Conservation (phyloP, 257 asterid genomes). For the Solanum tacnaense region DNA sequence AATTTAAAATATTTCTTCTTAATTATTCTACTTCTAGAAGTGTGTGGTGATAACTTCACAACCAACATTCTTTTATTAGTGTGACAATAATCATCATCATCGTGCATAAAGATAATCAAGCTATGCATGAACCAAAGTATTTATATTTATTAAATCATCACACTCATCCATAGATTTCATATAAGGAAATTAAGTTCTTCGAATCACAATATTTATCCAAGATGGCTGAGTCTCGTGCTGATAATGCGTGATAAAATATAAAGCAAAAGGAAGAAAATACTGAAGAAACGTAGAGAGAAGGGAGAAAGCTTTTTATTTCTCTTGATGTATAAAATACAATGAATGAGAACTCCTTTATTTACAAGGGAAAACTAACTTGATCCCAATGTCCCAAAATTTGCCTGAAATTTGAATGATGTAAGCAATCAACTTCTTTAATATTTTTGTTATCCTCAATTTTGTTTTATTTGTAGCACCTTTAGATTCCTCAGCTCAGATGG, state of each 20-base stretch:
- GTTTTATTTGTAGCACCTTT: constrained; percentile 30
- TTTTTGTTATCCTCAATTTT: neutral
- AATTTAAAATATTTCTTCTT: neutral
- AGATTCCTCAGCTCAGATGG: constrained; percentile 70
- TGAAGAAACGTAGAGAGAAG: neutral
- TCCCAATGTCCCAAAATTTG: neutral
- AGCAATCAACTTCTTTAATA: neutral
- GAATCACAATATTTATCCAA: neutral
- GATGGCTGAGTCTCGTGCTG: neutral
- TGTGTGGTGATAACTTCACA: neutral
- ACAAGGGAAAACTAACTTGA: neutral
- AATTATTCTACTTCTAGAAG: neutral
- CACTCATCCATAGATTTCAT: neutral
- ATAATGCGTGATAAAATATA: neutral
- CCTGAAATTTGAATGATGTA: neutral
- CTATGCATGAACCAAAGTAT: neutral
- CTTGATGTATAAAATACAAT: neutral
- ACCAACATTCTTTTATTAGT: neutral
- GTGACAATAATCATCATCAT: neutral
- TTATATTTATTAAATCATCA: neutral
- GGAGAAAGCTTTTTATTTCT: neutral
- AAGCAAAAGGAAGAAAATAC: neutral
- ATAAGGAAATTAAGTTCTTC: neutral
- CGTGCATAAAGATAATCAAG: neutral
- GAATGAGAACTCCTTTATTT: neutral